Base-by-base conservation (phyloP, 106 monocot genomes). In the Iris macrosiphon region DNA sequence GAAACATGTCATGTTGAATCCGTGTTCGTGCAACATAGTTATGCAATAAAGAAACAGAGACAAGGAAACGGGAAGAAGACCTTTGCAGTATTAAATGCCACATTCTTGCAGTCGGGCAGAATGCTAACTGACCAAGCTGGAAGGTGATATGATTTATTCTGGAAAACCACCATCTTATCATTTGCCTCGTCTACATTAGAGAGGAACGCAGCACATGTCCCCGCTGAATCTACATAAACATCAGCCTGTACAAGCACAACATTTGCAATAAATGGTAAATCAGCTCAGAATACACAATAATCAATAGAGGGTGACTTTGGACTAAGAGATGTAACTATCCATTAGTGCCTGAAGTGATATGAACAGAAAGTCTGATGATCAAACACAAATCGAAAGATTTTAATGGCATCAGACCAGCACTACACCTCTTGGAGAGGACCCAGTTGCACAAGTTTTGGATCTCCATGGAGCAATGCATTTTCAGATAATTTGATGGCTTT, bases 101-200 rank as follows among this genome's bases (percentile, higher is more conserved):
- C 85, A 65, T 82, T 85, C 66, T 75, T 85, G 76, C 95, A 95
- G 59, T 95, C 82, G 52, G 85, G 95, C 10, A 95, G 62, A 49
- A 95, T 77, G 52, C 85, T 89, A 45, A 89, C 89, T 37, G 95
- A 95, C 95, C 95, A 95, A 69, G 89, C 67, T 58, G 95, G 95
- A 68, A 95, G 51, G 55, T 69, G 69, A 74, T 89, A 89, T 43
- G 82, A 61, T 45, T 31, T 79, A 50, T 89, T 85, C 66, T 65
- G 78, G 49, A 95, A 95, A 52, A 60, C 38, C 55, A 95, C 34
- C 23, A 22, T 40, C 53, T 51, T 72, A 35, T 95, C 89, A 50
- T 82, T 72, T 66, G 28, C 22, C 11, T 85, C 76, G 74, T 95
- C 82, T 29, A 85, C 65, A 40, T 95, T 95, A 40, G 95, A 68